Evolutionary conservation across 2,329 filamentous ascomycete genomes (phyloP), one percentile per base, ranked within the genome.

Genomic region (Diaporthe nobilis): DNA sequence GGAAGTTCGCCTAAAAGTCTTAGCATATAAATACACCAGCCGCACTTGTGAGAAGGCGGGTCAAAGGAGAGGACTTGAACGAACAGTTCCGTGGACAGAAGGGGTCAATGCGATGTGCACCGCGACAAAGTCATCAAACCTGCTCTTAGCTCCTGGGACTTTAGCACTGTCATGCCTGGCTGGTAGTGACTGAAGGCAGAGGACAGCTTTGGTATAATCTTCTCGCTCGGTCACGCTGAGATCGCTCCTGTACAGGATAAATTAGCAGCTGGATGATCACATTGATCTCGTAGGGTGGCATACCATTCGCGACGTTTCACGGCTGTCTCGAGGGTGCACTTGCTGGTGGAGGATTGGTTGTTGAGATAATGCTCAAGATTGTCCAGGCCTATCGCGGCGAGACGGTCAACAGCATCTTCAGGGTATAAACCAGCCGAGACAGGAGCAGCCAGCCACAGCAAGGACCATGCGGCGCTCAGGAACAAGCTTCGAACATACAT

Each of bases 1-100:
- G 70, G 55, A 75, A 75, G 47, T 73, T 75, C 10, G 68, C 73
- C 73, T 75, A 28, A 12, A 9, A 10, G 8, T 39, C 12, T 70
- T 22, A 55, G n/a, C n/a, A 22, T 2, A 31, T 22, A 22, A 22
- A 31, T 22, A 20, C n/a, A 28, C 10, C 8, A 13, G 17, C 9
- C 5, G 9, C 28, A 4, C 2, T 34, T n/a, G 22, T 47, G 15
- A 1, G 31, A 6, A 15, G 34, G 28, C 22, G 20, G 28, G 28
- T 28, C 28, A 28, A 28, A 28, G 20, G 28, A 15, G 5, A 39
- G 15, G 10, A 34, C 9, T 47, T 15, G 10, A 22, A 53, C 70
- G 53, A 17, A 72, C 70, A 63, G 70, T 72, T 22, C 53, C 53
- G 47, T 72, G 70, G 6, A 72, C 57, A 5, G 39, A 47, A 1